A percentile compares a stretch with the other conserved stretches of the same genome.
phyloP scores from a whole-genome alignment of 192 early-diverging fungal species.

The Chytriomyces sp. region DNA sequence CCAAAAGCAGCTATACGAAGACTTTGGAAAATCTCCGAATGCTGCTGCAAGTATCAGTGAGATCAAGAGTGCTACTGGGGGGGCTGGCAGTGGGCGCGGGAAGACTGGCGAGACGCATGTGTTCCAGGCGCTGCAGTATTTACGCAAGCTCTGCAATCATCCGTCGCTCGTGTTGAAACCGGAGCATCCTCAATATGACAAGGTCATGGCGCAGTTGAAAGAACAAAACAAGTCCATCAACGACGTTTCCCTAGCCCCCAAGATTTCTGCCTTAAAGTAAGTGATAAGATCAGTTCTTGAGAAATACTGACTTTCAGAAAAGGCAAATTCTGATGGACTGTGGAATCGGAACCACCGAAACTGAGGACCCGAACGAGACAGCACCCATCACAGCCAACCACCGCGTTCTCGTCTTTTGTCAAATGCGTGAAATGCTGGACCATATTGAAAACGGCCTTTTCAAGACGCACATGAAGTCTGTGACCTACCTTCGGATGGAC shows the following conservation, averaged over 20 bases:
- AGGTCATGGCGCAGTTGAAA: slow-evolving; percentile 65
- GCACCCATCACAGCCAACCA: slow-evolving; percentile 67
- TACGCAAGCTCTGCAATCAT: slow-evolving; percentile 95
- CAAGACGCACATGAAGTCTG: slow-evolving; percentile 76
- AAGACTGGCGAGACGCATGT: slow-evolving; percentile 76
- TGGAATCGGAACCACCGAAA: slow-evolving; percentile 80
- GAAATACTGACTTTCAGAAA: slow-evolving; percentile 8
- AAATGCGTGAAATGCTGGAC: slow-evolving; percentile 94
- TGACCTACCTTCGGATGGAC: slow-evolving; percentile 93
- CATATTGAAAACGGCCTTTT: slow-evolving; percentile 94
- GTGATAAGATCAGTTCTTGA: slow-evolving; percentile 10
- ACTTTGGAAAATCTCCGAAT: slow-evolving; percentile 75
- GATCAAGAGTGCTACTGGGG: slow-evolving; percentile 19
- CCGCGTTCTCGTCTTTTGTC: slow-evolving; percentile 95
- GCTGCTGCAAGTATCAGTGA: slow-evolving; percentile 41
- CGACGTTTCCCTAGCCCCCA: slow-evolving; percentile 83
- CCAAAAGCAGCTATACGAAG: slow-evolving; percentile 90
- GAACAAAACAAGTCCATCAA: slow-evolving; percentile 50
- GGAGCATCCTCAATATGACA: slow-evolving; percentile 80
- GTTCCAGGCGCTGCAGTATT: slow-evolving; percentile 97
- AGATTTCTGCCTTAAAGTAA: slow-evolving; percentile 84
- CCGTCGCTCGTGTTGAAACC: slow-evolving; percentile 83
- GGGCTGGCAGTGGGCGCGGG: slow-evolving; percentile 28
- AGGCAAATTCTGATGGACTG: slow-evolving; percentile 90
- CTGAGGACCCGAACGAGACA: slow-evolving; percentile 45